Evolutionary conservation across 1,284 basidiomycete genomes (phyloP).

Genomic region (Trametes versicolor): DNA sequence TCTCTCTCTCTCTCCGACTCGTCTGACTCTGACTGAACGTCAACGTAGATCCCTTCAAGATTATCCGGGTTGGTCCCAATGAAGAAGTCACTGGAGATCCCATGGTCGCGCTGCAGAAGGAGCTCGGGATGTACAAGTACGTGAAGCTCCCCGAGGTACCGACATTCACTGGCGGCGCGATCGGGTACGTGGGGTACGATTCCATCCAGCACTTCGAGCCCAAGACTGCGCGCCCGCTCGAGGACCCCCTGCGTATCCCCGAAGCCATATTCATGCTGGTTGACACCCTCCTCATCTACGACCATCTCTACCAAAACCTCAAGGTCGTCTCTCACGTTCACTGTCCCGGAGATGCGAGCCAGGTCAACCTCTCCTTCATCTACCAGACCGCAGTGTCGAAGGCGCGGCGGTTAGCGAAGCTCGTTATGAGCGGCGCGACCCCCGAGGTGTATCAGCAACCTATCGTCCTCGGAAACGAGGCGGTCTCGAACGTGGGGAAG

Average conservation of each 20-base stretch:
- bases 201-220: conserved; percentile 98
- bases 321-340: conserved; percentile 97
- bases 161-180: conserved; percentile 97
- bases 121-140: conserved; percentile 90
- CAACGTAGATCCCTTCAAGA: conserved; percentile 86
- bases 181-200: conserved; percentile 98
- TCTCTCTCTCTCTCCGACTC: background rate
- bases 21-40: background rate
- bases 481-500: conserved; percentile 93
- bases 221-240: conserved; percentile 79
- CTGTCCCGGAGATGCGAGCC: conserved; percentile 73
- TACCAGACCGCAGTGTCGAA: conserved; percentile 88
- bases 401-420: conserved; percentile 77
- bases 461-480: conserved; percentile 76
- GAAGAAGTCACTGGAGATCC: conserved; percentile 92
- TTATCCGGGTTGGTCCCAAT: conserved; percentile 88
- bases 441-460: conserved; percentile 76
- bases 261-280: conserved; percentile 98
- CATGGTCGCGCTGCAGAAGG: conserved; percentile 84
- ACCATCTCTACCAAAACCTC: conserved; percentile 95
- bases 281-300: conserved; percentile 95
- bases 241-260: conserved; percentile 86
- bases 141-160: conserved; percentile 91
- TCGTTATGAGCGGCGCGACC: conserved; percentile 65
- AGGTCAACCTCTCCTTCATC: conserved; percentile 75